Conservation (phyloP, 257 asterid genomes). For the Echites panduratus region DNA sequence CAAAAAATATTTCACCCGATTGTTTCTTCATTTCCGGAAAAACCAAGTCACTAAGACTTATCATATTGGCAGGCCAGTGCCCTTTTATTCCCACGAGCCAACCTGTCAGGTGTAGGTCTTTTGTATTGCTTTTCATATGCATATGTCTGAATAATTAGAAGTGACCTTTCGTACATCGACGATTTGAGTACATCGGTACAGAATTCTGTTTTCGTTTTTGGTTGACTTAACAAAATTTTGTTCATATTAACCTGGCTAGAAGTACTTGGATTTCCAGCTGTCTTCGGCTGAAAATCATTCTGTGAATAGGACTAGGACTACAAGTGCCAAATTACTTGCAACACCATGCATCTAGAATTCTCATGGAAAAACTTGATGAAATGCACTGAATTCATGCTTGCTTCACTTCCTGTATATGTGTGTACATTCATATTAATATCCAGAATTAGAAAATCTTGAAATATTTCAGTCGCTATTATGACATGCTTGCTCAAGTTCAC, state of each 20-base stretch:
- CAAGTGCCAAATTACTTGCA: background rate
- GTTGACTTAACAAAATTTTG: background rate
- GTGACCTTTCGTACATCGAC: background rate
- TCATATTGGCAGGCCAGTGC: background rate
- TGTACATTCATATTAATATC: background rate
- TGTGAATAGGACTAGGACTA: background rate
- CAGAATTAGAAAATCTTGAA: background rate
- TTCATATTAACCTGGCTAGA: background rate
- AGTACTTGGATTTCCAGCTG: background rate
- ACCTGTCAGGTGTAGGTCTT: background rate
- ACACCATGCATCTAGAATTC: background rate
- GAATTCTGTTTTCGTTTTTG: background rate
- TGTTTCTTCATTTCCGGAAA: background rate
- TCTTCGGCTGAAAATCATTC: background rate
- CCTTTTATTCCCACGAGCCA: background rate
- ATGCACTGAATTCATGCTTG: background rate
- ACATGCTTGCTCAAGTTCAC: background rate
- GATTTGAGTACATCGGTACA: background rate
- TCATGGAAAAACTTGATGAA: background rate
- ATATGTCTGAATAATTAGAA: background rate
- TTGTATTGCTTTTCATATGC: background rate
- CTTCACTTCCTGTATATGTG: background rate
- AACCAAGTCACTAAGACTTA: background rate
- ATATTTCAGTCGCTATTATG: background rate
- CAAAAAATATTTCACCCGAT: background rate